Percentiles rank a stretch among this genome's conserved stretches.
phyloP scores from a whole-genome alignment of 345 rosid genomes.

The Fremontodendron californicum region DNA sequence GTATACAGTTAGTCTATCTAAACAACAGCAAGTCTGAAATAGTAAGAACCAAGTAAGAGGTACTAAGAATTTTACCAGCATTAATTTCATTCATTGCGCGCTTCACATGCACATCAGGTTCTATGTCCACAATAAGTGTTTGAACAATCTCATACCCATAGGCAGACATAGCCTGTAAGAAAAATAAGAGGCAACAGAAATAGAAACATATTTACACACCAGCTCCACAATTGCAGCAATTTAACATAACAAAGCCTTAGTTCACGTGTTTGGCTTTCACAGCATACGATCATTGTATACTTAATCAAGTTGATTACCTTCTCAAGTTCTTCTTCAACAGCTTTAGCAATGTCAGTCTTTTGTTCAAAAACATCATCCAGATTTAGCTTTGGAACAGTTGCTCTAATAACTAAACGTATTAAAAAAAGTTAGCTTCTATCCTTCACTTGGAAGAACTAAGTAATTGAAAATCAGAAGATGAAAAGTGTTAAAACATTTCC shows the following conservation, averaged over 20 bases:
- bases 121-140: constrained; percentile 52
- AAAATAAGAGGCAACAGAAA: background rate
- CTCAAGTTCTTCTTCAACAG: constrained; percentile 53
- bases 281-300: background rate
- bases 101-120: constrained; percentile 51
- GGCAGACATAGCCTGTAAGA: constrained; percentile 51
- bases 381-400: constrained; percentile 45
- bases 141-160: constrained; percentile 54
- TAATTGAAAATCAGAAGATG: background rate
- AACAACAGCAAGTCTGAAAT: background rate
- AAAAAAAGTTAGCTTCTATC: background rate
- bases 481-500: background rate
- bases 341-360: constrained; percentile 48
- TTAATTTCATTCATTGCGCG: constrained; percentile 55
- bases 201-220: background rate
- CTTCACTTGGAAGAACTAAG: background rate
- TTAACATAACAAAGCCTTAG: background rate
- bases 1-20: background rate
- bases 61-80: constrained; percentile 33
- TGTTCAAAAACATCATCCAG: constrained; percentile 54
- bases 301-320: constrained; percentile 25
- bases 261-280: background rate
- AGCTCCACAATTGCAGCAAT: background rate
- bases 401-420: constrained; percentile 30
- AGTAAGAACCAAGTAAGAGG: background rate